Evolutionary conservation across 345 rosid species (phyloP).

Genomic region (Eucalyptus cloeziana): DNA sequence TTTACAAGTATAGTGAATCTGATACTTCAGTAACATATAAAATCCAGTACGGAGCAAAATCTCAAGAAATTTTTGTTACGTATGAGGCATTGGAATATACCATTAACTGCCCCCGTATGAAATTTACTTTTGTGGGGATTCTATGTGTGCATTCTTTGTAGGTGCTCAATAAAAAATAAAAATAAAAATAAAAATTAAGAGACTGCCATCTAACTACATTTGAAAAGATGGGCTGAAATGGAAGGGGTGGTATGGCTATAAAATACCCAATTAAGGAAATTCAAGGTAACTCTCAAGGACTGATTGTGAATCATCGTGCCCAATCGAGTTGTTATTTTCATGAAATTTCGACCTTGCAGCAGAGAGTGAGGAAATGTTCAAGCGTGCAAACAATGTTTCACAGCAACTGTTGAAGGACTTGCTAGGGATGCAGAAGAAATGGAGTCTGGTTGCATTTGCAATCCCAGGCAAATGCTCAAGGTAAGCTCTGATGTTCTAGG

Average conservation of each 20-base stretch:
- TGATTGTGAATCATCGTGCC: background rate
- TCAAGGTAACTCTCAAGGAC: background rate
- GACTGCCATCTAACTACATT: constrained; percentile 19
- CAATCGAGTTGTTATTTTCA: background rate
- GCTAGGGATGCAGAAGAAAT: background rate
- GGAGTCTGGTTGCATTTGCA: background rate
- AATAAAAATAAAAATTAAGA: background rate
- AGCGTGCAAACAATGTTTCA: background rate
- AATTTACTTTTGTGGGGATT: constrained; percentile 25
- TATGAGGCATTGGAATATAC: background rate
- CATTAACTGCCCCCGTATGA: background rate
- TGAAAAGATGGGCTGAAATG: constrained; percentile 22
- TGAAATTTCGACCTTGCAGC: background rate
- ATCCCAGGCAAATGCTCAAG: background rate
- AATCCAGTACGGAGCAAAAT: background rate
- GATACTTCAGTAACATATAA: background rate
- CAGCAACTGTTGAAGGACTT: background rate
- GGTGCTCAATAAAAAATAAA: constrained; percentile 4
- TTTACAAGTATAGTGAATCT: background rate
- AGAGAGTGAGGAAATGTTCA: background rate
- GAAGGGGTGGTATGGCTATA: background rate
- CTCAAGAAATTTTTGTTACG: background rate
- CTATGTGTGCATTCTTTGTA: constrained; percentile 16
- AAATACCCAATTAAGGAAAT: background rate
- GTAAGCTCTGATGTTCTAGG: background rate